Evolutionary conservation across 495 filamentous ascomycete genomes (phyloP), one percentile per base, ranked within the genome.

Genomic region (Aspergillus mulundensis): DNA sequence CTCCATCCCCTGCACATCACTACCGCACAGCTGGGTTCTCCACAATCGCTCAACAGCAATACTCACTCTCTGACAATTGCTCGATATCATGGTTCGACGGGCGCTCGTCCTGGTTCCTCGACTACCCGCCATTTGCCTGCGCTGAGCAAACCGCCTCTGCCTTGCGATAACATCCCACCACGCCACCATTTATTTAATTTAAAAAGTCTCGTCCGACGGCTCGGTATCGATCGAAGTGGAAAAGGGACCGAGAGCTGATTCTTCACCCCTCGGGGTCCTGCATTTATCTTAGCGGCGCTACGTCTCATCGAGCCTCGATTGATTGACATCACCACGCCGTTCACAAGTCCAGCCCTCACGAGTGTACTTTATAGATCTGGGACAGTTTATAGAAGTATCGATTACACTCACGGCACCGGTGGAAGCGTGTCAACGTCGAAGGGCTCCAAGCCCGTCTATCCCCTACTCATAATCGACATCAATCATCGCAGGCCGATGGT

Each of bases 1-100:
- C 61, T 60, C n/a, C n/a, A n/a, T n/a, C 56, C 67, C 70, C 70
- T 73, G 70, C 65, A 73, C 62, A 41, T 64, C 64, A 70, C 68
- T 73, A 70, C 72, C 70, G 70, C 64, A 65, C 47, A 63, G 58
- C 64, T 66, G 72, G 70, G 63, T 54, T 44, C 34, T 36, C 36
- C 19, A 28, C 46, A 38, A 36, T 24, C 57, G 52, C 54, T 49
- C 54, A 49, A 54, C 39, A 41, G 30, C 18, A 23, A 23, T 47
- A 45, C 15, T 49, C 30, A 32, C 53, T 50, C 50, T 7, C 16
- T 12, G 42, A 20, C 8, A 40, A 36, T 40, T 38, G 11, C 49
- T 47, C 23, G 55, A 52, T 53, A 55, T 59, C 43, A 62, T 59
- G 56, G 19, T 54, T 53, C 34, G 16, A 55, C 24, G 28, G 41